Conservation (phyloP, 495 filamentous ascomycete genomes). For the Penicillium chermesinum region DNA sequence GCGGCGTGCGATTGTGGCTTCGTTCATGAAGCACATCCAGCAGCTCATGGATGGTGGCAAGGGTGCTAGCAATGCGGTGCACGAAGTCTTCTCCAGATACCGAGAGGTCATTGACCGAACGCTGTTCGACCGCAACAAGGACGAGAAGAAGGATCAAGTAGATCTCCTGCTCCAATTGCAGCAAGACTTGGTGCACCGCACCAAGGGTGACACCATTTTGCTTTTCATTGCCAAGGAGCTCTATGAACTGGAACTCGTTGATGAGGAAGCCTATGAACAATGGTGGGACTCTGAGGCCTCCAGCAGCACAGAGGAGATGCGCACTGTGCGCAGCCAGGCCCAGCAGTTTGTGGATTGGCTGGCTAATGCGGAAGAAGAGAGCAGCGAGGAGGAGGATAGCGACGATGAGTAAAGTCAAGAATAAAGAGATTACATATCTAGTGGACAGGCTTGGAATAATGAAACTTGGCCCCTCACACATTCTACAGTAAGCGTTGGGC, state of each 20-base stretch:
- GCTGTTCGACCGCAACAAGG: constrained; percentile 53
- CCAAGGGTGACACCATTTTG: constrained; percentile 61
- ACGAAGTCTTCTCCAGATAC: constrained; percentile 51
- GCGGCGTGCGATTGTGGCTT: constrained; percentile 75
- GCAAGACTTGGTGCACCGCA: constrained; percentile 61
- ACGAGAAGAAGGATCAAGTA: constrained; percentile 66
- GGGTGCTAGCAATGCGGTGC: constrained; percentile 61
- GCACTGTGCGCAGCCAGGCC: constrained; percentile 63
- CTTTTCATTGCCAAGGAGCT: constrained; percentile 72
- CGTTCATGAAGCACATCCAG: constrained; percentile 75
- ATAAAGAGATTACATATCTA: neutral
- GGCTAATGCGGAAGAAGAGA: constrained; percentile 72
- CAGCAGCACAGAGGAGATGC: constrained; percentile 59
- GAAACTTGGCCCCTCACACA: neutral
- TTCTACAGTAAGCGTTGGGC: too few relatives aligned
- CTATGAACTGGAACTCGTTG: constrained; percentile 77
- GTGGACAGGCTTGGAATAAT: neutral
- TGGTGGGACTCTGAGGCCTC: constrained; percentile 81
- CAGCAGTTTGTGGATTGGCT: constrained; percentile 81
- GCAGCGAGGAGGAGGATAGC: constrained; percentile 60
- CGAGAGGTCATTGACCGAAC: constrained; percentile 53
- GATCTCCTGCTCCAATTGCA: constrained; percentile 81
- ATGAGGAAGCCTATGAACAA: constrained; percentile 79
- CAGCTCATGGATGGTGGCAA: constrained; percentile 60
- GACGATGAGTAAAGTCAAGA: constrained; percentile 4